A percentile compares a stretch with the other conserved stretches of the same genome.
Evolutionary conservation across 75 land plant species (phyloP).

Genomic region (Pinus taeda): DNA sequence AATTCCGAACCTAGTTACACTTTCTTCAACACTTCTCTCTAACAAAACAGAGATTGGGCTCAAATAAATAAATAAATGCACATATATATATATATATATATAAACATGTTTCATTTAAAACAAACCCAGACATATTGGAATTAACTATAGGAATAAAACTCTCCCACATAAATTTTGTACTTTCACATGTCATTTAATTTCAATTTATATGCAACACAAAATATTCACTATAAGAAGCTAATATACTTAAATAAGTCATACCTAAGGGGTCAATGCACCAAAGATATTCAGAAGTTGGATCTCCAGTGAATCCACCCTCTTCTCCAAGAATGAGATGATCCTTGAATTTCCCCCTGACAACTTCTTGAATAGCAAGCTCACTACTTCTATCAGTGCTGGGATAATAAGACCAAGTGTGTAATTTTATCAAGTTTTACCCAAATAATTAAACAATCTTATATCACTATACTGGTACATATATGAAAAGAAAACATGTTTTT

Average conservation of each 20-base stretch:
- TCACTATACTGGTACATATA: too few relatives aligned
- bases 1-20: too few relatives aligned
- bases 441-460: background rate
- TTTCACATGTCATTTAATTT: background rate
- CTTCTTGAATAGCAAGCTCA: conserved; percentile 80
- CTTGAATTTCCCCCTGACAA: conserved; percentile 61
- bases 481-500: too few relatives aligned
- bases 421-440: background rate
- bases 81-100: too few relatives aligned
- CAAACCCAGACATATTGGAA: too few relatives aligned
- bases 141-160: background rate
- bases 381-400: conserved; percentile 88
- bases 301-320: conserved; percentile 93
- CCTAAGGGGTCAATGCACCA: conserved; percentile 99
- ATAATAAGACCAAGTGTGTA: background rate
- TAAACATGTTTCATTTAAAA: too few relatives aligned
- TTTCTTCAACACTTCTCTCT: too few relatives aligned
- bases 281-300: conserved; percentile 87
- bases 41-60: too few relatives aligned
- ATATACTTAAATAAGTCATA: conserved; percentile 17
- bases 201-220: background rate
- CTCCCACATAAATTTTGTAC: background rate
- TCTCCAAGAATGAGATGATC: conserved; percentile 95
- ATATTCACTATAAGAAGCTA: background rate
- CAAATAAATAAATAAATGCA: too few relatives aligned